Evolutionary conservation across 108 stramenopile genomes (phyloP).

Genomic region (Pseudonitzschia multistriata): DNA sequence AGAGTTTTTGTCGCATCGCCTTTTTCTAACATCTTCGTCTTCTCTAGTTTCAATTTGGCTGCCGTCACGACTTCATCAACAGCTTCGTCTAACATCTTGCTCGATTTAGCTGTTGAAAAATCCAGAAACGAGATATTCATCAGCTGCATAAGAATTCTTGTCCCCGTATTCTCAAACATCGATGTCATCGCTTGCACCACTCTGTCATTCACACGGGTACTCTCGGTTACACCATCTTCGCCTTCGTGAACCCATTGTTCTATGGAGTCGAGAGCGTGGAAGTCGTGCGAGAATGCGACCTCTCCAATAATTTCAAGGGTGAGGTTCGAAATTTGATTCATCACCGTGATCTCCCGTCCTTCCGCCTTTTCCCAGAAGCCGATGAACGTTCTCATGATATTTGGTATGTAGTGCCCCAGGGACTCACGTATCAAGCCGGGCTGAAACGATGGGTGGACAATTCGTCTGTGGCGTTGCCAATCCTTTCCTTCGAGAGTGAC

Average conservation of each 20-base stretch:
- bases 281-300: conserved; percentile 61
- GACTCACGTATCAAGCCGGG: conserved; percentile 35
- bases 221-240: not conserved
- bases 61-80: conserved; percentile 44
- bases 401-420: conserved; percentile 39
- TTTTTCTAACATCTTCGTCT: not conserved
- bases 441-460: conserved; percentile 62
- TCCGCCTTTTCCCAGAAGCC: conserved; percentile 44
- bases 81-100: conserved; percentile 33
- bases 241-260: conserved; percentile 45
- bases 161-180: conserved; percentile 20
- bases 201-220: conserved; percentile 29
- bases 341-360: conserved; percentile 46
- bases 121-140: conserved; percentile 22
- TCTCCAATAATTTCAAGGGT: conserved; percentile 63
- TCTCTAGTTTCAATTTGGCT: conserved; percentile 25
- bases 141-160: conserved; percentile 27
- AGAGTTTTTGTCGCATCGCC: not conserved
- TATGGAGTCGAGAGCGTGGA: conserved; percentile 39
- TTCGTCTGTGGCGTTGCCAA: conserved; percentile 63
- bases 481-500: conserved; percentile 53
- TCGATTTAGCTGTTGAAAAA: conserved; percentile 28
- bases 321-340: conserved; percentile 46
- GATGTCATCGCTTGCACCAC: conserved; percentile 28
- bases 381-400: conserved; percentile 27